These are phyloP conservation scores for Clitopilus passeckerianus DNA, from an alignment of 768 basidiomycete genomes.

Conservation along the genomic window DNA sequence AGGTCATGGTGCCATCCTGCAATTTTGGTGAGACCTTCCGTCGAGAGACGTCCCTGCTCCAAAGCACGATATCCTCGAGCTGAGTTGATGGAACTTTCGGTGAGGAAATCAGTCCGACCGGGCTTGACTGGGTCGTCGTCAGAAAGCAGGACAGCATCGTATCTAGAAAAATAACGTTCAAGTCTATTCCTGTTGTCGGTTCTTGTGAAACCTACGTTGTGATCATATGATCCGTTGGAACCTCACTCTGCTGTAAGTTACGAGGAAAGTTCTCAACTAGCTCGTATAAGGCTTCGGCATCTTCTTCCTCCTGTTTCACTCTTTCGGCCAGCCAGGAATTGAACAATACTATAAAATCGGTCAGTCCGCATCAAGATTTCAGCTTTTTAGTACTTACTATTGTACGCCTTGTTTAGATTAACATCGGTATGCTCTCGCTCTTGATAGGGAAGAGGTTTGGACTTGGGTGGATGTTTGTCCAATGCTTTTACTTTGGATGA, in stretches of 20 bases:
- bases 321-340: constrained; percentile 17
- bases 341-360: constrained; percentile 32
- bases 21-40: constrained; percentile 26
- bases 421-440: constrained; percentile 37
- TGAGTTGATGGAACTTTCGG: constrained; percentile 47
- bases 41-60: constrained; percentile 39
- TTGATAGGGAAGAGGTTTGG: constrained; percentile 29
- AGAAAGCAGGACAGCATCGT: constrained; percentile 55
- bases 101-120: constrained; percentile 54
- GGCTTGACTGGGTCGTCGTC: constrained; percentile 39
- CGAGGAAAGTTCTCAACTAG: constrained; percentile 47
- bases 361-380: neutral
- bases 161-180: constrained; percentile 32
- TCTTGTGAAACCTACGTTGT: constrained; percentile 44
- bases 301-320: constrained; percentile 25
- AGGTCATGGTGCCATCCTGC: constrained; percentile 56
- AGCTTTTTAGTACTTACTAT: constrained; percentile 35
- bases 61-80: constrained; percentile 49
- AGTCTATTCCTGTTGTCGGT: neutral
- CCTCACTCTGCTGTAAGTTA: constrained; percentile 51
- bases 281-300: constrained; percentile 37
- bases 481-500: constrained; percentile 33
- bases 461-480: constrained; percentile 13
- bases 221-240: constrained; percentile 45
- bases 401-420: constrained; percentile 49